Conservation (phyloP, 352 stramenopile genomes). For the Phytophthora sp. region DNA sequence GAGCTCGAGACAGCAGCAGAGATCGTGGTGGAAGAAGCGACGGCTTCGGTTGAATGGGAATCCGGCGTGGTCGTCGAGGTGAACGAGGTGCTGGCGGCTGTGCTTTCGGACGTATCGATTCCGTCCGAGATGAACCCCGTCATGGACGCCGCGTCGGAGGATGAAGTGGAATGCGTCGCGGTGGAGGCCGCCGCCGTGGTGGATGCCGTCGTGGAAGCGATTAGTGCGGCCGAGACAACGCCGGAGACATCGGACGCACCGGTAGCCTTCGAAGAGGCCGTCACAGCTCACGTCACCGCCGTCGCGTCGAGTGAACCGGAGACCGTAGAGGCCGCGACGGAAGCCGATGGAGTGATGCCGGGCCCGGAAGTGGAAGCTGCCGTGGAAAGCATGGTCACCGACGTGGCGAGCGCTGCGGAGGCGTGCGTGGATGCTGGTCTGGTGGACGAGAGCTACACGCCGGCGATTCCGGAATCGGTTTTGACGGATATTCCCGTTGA, state of each 20-base stretch:
- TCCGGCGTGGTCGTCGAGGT: constrained; percentile 3
- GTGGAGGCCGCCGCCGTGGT: neutral
- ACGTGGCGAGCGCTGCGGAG: neutral
- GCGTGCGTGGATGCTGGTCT: neutral
- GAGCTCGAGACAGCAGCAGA: too few relatives aligned
- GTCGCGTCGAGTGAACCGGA: too few relatives aligned
- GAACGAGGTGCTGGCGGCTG: neutral
- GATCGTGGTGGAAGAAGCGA: neutral
- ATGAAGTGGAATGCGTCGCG: neutral
- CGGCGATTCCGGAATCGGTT: neutral
- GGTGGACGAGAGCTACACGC: neutral
- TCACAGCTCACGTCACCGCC: too few relatives aligned
- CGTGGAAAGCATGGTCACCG: constrained; percentile 1
- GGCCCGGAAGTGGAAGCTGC: neutral
- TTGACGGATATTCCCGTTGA: too few relatives aligned
- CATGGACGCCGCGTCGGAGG: neutral
- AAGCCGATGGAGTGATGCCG: constrained; percentile 3
- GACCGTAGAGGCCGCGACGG: neutral
- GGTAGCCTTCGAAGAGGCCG: too few relatives aligned
- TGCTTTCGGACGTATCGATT: constrained; percentile 5
- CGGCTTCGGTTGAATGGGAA: neutral
- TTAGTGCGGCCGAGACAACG: too few relatives aligned
- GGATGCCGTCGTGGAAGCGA: too few relatives aligned
- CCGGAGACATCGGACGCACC: too few relatives aligned
- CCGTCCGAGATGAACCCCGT: neutral